Evolutionary conservation across 768 basidiomycete species (phyloP), one percentile per base, ranked within the genome.

Genomic region (Leccinum truebloodii): DNA sequence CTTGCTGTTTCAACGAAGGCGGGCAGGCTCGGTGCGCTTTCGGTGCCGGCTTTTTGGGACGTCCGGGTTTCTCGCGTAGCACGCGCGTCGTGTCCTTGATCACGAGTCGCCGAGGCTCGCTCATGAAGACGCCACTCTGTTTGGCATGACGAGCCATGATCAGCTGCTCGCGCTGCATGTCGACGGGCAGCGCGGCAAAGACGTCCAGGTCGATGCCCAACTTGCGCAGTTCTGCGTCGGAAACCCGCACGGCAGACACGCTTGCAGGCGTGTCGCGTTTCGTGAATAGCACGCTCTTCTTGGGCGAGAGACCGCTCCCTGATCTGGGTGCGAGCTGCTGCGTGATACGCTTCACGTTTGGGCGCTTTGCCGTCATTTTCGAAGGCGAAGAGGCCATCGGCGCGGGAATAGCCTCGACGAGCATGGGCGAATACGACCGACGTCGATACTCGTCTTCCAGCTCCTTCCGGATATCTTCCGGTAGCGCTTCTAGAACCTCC

Each of bases 121-220:
- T 71, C 26, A 50, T 50, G 0, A 65, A 4, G 72, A 75, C 26
- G 68, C 76, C 50, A 71, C 77, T 20, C 65, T 75, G 59, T 64
- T 81, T 81, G 37, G 82, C 67, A 22, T 86, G 75, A 20, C 89
- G 79, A 22, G 83, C 83, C 52, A 78, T 75, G n/a, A 82, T 77
- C 30, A 95, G 75, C 62, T 90, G 87, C 67, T 96, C 93, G 54
- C 84, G 81, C 68, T 93, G 90, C 48, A 93, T 70, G 24, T 84
- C 80, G 1, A 74, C 72, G 0, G 92, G 93, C 3, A 98, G 72
- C 34, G 73, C 76, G 0, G 73, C 75, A 65, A 91, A 95, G 6
- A 92, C 86, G 7, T 80, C 83, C 0, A 85, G 85, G 69, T 95
- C 94, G 67, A 98, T 84, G 12, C 81, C 85, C 24, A 95, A 78